These are phyloP conservation scores for Camellia lanceoleosa DNA, from an alignment of 148 eudicot genomes.

Conservation along the genomic window DNA sequence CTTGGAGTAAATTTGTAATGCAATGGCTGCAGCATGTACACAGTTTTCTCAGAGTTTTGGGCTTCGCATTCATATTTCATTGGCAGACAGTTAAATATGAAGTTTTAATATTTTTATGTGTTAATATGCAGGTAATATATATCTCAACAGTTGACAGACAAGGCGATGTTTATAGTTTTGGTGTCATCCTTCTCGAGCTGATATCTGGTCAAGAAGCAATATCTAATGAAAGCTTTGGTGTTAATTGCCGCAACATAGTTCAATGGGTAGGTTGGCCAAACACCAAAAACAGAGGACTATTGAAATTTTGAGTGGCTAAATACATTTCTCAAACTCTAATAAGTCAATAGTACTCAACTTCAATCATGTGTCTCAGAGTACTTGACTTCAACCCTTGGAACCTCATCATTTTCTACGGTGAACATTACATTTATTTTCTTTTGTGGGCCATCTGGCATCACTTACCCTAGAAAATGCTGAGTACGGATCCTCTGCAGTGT, in stretches of 20 bases:
- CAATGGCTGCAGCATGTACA: neutral
- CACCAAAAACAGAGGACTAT: neutral
- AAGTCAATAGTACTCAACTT: neutral
- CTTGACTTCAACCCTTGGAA: no score
- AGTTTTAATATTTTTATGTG: slow-evolving; percentile 1
- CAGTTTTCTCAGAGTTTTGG: neutral
- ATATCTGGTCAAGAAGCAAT: slow-evolving; percentile 98
- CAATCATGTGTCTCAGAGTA: no score
- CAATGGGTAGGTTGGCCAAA: slow-evolving; percentile 72
- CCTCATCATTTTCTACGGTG: no score
- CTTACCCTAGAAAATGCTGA: neutral
- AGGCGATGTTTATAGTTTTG: slow-evolving; percentile 95
- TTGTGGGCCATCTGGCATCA: no score
- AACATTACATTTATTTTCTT: no score
- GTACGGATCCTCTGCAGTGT: no score
- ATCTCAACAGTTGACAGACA: slow-evolving; percentile 89
- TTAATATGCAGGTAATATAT: slow-evolving; percentile 73
- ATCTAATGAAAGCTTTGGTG: slow-evolving; percentile 84
- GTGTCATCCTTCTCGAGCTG: slow-evolving; percentile 90
- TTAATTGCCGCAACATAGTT: slow-evolving; percentile 88
- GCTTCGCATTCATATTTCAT: neutral
- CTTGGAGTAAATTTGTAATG: no score
- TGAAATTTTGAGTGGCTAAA: neutral
- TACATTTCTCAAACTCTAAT: no score
- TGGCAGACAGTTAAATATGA: neutral